Evolutionary conservation across 2,329 filamentous ascomycete genomes (phyloP).

Genomic region (Pseudocercospora macadamiae): DNA sequence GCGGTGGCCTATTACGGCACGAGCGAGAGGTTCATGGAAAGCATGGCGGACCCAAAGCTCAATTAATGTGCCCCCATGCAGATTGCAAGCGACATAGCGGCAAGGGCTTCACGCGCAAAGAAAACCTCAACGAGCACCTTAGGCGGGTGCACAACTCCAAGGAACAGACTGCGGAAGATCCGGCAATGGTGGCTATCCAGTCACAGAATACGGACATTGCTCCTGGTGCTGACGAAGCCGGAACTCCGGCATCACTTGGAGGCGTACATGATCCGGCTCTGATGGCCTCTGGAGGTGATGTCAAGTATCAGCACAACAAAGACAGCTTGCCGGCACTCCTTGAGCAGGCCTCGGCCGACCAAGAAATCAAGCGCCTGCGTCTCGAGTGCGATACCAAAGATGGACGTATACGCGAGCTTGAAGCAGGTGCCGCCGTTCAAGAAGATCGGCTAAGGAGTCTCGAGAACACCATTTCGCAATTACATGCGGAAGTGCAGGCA

Average conservation of each 20-base stretch:
- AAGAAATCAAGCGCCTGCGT: conserved; percentile 46
- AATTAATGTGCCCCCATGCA: conserved; percentile 79
- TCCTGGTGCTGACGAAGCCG: conserved; percentile 22
- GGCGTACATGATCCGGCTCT: conserved; percentile 10
- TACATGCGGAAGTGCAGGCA: conserved; percentile 10
- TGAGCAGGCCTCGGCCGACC: conserved; percentile 3
- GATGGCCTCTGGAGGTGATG: conserved; percentile 9
- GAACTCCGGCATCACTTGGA: conserved; percentile 19
- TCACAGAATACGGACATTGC: conserved; percentile 19
- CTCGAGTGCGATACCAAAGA: conserved; percentile 48
- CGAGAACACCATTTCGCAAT: conserved; percentile 18
- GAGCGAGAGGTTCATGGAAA: conserved; percentile 92
- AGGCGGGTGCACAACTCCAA: conserved; percentile 71
- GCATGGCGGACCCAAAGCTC: conserved; percentile 84
- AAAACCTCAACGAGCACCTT: conserved; percentile 92
- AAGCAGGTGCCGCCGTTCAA: conserved; percentile 19
- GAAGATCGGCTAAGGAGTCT: conserved; percentile 14
- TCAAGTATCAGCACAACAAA: conserved; percentile 7
- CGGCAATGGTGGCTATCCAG: conserved; percentile 7
- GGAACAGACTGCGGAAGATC: conserved; percentile 24
- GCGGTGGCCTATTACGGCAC: conserved; percentile 83
- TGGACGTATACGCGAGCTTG: conserved; percentile 32
- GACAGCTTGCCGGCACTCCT: conserved; percentile 1
- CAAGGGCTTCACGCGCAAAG: conserved; percentile 87
- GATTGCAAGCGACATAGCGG: conserved; percentile 89